These are phyloP conservation scores for Plenodomus lindquistii DNA, from an alignment of 2,329 filamentous ascomycete genomes.

Conservation along the genomic window DNA sequence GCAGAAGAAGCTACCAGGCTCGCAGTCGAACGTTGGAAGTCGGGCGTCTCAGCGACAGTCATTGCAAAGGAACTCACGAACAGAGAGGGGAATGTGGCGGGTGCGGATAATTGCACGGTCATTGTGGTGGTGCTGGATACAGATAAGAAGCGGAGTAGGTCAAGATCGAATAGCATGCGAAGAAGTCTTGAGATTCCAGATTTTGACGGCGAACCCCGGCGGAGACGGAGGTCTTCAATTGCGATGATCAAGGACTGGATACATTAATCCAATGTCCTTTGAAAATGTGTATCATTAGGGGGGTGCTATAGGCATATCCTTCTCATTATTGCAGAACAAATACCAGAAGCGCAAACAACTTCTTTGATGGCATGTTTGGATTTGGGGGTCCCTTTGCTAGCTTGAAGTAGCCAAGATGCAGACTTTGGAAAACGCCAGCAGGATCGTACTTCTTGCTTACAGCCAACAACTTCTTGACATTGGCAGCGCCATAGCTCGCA, in stretches of 20 bases:
- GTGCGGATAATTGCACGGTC: constrained; percentile 29
- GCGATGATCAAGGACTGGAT: constrained; percentile 19
- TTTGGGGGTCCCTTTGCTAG: constrained; percentile 10
- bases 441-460: constrained; percentile 44
- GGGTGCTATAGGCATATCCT: not conserved
- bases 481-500: constrained; percentile 33
- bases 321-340: not conserved
- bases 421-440: constrained; percentile 39
- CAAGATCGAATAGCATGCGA: constrained; percentile 11
- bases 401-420: constrained; percentile 44
- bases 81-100: constrained; percentile 14
- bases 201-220: constrained; percentile 2
- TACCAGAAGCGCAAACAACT: not conserved
- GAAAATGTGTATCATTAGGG: not conserved
- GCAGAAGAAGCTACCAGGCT: constrained; percentile 21
- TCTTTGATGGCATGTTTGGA: not conserved
- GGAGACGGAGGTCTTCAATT: constrained; percentile 13
- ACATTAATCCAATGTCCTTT: constrained; percentile 2
- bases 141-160: constrained; percentile 10
- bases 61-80: constrained; percentile 22
- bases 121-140: constrained; percentile 23
- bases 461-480: constrained; percentile 28
- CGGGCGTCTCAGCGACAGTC: constrained; percentile 16
- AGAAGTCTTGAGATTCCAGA: constrained; percentile 10
- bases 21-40: constrained; percentile 17